phyloP scores from a whole-genome alignment of 2,329 filamentous ascomycete species.

The Cladosporium sp. region DNA sequence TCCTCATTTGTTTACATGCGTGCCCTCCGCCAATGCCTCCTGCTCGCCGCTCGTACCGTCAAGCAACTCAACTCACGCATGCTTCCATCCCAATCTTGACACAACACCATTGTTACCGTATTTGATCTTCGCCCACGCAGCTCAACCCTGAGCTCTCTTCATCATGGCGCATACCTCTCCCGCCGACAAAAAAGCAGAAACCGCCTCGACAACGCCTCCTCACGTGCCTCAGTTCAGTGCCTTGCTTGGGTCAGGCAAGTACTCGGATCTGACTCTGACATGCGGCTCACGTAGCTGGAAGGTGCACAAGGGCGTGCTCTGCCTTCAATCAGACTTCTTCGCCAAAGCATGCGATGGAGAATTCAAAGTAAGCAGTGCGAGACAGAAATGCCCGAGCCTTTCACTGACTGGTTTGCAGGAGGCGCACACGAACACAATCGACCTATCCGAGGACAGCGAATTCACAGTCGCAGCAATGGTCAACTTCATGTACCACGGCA shows the following conservation, averaged over 20 bases:
- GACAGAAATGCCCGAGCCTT: neutral
- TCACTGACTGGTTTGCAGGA: neutral
- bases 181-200: neutral
- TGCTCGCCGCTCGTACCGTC: neutral
- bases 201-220: neutral
- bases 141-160: neutral
- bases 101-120: neutral
- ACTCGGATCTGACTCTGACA: conserved; percentile 28
- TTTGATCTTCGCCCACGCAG: neutral
- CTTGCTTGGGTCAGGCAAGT: conserved; percentile 14
- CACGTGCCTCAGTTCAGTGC: neutral
- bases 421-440: conserved; percentile 7
- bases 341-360: conserved; percentile 17
- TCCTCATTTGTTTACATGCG: too few species aligned
- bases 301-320: conserved; percentile 30
- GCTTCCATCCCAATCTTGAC: neutral
- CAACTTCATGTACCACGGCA: conserved; percentile 16
- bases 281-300: conserved; percentile 24
- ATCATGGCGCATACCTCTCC: neutral
- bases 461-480: conserved; percentile 16
- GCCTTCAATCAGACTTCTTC: conserved; percentile 29
- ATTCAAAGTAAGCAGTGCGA: conserved; percentile 14
- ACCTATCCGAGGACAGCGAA: conserved; percentile 18
- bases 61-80: neutral
- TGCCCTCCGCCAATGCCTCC: neutral